phyloP scores from a whole-genome alignment of 73 alveolate species.

The Uronychia setigera region DNA sequence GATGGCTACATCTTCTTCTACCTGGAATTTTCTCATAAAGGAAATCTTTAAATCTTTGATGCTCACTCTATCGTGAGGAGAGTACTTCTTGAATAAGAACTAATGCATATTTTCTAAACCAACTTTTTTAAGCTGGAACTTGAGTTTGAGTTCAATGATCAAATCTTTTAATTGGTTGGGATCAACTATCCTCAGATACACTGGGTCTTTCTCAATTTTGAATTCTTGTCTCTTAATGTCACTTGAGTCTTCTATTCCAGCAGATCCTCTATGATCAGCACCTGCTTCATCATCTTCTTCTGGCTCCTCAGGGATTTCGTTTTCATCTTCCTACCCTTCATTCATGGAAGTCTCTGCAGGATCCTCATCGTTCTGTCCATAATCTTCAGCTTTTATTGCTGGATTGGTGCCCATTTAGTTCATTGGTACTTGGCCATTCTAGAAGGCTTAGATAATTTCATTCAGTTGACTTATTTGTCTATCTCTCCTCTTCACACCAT shows the following conservation, averaged over 20 bases:
- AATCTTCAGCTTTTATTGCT: neutral
- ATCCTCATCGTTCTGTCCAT: neutral
- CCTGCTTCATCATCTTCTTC: neutral
- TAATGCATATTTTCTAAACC: conserved; percentile 12
- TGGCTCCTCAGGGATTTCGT: neutral
- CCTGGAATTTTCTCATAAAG: neutral
- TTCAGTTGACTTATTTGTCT: neutral
- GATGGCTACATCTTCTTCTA: neutral
- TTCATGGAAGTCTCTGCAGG: neutral
- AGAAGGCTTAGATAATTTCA: neutral
- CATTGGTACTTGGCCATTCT: neutral
- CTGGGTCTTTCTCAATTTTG: neutral
- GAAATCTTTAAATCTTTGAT: neutral
- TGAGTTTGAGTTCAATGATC: conserved; percentile 23
- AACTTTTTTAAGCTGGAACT: conserved; percentile 22
- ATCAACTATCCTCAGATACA: conserved; percentile 12
- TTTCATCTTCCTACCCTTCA: neutral
- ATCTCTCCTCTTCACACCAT: neutral
- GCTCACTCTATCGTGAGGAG: neutral
- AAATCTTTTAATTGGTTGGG: conserved; percentile 13
- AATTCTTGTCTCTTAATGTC: neutral
- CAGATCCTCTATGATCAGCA: neutral
- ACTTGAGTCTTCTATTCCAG: neutral
- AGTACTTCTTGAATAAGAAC: conserved; percentile 21
- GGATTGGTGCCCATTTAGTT: neutral